These are phyloP conservation scores for Termitomyces sp. DNA, from an alignment of 768 basidiomycete species.

Conservation along the genomic window DNA sequence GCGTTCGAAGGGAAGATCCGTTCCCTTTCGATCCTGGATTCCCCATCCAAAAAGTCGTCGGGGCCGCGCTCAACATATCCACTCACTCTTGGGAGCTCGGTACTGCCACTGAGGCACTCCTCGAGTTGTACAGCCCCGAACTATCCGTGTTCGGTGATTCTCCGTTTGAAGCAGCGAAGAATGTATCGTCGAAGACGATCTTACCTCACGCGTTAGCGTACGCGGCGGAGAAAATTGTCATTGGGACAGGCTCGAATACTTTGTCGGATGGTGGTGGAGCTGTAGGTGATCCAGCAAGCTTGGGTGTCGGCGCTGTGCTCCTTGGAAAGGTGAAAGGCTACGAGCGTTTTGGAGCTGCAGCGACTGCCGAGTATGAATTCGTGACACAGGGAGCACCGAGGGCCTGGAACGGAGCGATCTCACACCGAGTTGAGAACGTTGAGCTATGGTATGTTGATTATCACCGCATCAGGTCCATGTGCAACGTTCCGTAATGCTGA, in stretches of 20 bases:
- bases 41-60: conserved; percentile 23
- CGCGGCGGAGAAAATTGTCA: background rate
- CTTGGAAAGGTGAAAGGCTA: conserved; percentile 33
- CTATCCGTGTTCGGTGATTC: conserved; percentile 27
- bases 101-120: conserved; percentile 27
- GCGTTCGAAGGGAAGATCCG: background rate
- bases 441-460: conserved; percentile 2
- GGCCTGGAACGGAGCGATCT: conserved; percentile 47
- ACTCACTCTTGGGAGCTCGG: conserved; percentile 33
- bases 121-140: conserved; percentile 27
- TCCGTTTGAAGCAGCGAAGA: conserved; percentile 20
- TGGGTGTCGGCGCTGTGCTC: conserved; percentile 36
- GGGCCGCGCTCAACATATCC: conserved; percentile 22
- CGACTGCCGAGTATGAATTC: conserved; percentile 40
- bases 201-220: conserved; percentile 8
- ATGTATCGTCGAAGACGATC: background rate
- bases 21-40: conserved; percentile 28
- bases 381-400: conserved; percentile 41
- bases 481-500: background rate
- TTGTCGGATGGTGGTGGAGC: conserved; percentile 36
- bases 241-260: conserved; percentile 20
- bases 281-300: conserved; percentile 43
- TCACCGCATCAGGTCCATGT: background rate
- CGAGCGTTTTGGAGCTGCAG: conserved; percentile 29
- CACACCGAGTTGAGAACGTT: conserved; percentile 36